Base-by-base conservation (phyloP, 2,329 filamentous ascomycete genomes). In the Colletotrichum neosansevieriae region DNA sequence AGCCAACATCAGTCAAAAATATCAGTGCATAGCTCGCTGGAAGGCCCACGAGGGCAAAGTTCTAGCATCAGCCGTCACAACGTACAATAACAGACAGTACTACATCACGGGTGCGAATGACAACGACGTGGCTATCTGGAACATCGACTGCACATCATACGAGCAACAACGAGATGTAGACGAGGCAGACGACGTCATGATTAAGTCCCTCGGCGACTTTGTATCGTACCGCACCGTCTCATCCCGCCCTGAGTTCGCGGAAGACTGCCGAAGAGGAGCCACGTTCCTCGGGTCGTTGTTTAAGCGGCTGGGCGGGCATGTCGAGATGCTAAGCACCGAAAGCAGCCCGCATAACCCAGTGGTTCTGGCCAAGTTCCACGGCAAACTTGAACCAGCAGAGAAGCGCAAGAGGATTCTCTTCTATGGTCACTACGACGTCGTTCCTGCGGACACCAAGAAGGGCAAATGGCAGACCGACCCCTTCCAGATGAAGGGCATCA, bases 401-500 rank as follows among this genome's bases (percentile, higher is more conserved):
- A 84, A 88, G 29, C 88, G 93, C 17, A 97, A 96, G 80, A 94
- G 93, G 34, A 93, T 98, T 9, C 82, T 99, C 0, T 99, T 99
- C 77, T 99, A 99, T 75, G 96, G 97, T 0, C 96, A 99, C 77
- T 99, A 99, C 82, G 96, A 99, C 76, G 94, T 99, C 2, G 96
- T 99, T 3, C 88, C 94, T 1, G 96, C 96, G 0, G 94, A 97
- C 72, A 90, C 91, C 42, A 92, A 92, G 71, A 89, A 91, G 65
- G 88, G 88, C 42, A 95, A 93, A 72, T 99, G 96, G 96, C 86
- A 88, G 44, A 90, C 89, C 2, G 93, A 98, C 71, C 97, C 96
- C 0, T 99, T 98, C 77, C 86, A 91, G n/a, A 86, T 98, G 75
- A 91, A 91, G 58, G 96, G 96, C 4, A 89, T 94, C 63, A 94